These are phyloP conservation scores for Pulveroboletus sp. DNA, from an alignment of 768 basidiomycete species.

Conservation along the genomic window DNA sequence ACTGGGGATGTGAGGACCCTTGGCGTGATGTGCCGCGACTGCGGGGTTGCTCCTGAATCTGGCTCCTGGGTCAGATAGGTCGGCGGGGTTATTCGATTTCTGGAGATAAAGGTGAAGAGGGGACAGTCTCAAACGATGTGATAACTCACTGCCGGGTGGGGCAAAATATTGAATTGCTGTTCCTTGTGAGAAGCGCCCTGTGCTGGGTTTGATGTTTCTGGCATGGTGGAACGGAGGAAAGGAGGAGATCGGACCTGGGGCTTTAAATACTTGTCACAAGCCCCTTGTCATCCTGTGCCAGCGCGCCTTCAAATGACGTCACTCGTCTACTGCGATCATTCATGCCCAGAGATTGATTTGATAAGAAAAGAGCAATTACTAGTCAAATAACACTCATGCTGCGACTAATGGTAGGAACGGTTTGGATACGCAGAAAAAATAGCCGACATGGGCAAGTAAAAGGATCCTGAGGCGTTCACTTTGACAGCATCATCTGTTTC, in stretches of 20 bases:
- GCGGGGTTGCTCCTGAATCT: slow-evolving; percentile 39
- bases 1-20: slow-evolving; percentile 50
- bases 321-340: background rate
- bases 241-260: background rate
- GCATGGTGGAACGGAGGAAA: slow-evolving; percentile 12
- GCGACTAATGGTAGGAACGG: background rate
- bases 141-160: slow-evolving; percentile 57
- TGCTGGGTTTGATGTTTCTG: slow-evolving; percentile 10
- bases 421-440: slow-evolving; percentile 4
- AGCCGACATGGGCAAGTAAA: slow-evolving; percentile 16
- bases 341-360: background rate
- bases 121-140: background rate
- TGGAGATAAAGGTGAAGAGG: slow-evolving; percentile 16
- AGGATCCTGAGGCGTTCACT: slow-evolving; percentile 43
- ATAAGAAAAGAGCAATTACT: slow-evolving; percentile 9
- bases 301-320: slow-evolving; percentile 16
- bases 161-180: slow-evolving; percentile 49
- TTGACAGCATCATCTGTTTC: slow-evolving; percentile 70
- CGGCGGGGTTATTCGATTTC: slow-evolving; percentile 58
- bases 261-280: no score
- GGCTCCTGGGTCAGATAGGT: slow-evolving; percentile 29
- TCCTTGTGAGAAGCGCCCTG: slow-evolving; percentile 23
- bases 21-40: slow-evolving; percentile 45
- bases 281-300: no score
- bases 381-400: slow-evolving; percentile 1